These are phyloP conservation scores for Gossypium sturtianum DNA, from an alignment of 345 rosid species.

Conservation along the genomic window DNA sequence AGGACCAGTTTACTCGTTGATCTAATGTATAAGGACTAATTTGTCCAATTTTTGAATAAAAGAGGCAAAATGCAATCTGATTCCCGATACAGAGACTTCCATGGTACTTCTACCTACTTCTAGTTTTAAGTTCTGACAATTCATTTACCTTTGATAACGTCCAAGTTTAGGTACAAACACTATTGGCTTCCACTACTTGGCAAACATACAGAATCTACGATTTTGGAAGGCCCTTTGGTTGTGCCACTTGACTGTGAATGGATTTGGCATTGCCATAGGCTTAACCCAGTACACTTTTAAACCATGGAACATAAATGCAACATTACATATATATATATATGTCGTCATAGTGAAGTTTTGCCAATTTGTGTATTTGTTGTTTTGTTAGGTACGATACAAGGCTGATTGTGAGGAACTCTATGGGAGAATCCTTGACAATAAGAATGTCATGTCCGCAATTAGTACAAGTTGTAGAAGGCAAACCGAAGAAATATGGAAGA, in stretches of 20 bases:
- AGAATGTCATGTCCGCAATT: not conserved
- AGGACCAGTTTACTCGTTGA: too few relatives aligned
- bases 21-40: too few relatives aligned
- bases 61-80: rapidly evolving
- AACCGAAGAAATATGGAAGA: conserved; percentile 26
- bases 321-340: not conserved
- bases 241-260: not conserved
- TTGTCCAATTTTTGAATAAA: too few relatives aligned
- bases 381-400: not conserved
- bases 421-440: not conserved
- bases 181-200: not conserved
- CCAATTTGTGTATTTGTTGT: not conserved
- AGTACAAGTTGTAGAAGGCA: not conserved
- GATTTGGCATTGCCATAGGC: not conserved
- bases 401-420: not conserved
- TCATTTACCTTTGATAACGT: not conserved
- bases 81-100: too few relatives aligned
- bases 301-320: not conserved
- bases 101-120: not conserved
- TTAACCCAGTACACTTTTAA: conserved; percentile 11
- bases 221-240: not conserved
- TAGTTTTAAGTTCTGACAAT: not conserved
- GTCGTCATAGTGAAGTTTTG: not conserved
- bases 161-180: not conserved
- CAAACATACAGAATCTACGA: not conserved